Evolutionary conservation across 192 early-diverging fungal genomes (phyloP), one percentile per base, ranked within the genome.

Genomic region (Thoreauomyces humboldtii): DNA sequence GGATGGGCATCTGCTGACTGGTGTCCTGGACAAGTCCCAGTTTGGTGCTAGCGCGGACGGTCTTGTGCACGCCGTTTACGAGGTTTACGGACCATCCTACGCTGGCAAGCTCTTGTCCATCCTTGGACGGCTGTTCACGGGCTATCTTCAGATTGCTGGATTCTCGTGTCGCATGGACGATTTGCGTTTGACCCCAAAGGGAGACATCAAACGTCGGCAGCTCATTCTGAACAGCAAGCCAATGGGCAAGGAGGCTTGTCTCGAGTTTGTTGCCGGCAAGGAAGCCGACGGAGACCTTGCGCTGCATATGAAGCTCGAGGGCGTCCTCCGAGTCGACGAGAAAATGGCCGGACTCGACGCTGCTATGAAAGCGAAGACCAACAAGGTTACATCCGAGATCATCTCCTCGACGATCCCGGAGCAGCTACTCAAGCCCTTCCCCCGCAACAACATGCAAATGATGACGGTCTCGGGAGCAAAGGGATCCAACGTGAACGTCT

Each of bases 101-200:
- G 94, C 97, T 2, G 95, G 94, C 9, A 87, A 90, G 61, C 81
- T 98, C 48, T 82, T 99, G 59, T 91, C 91, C 67, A 89, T 92
- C 35, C 81, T 98, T 32, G 87, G 92, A 32, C 88, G 94, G 31
- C 71, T 99, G 52, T 96, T 99, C 75, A 89, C 93, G 14, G 80
- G 81, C 29, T 97, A 93, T 73, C 78, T 92, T 12, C 95, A 97
- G 72, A 80, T 84, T 56, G 85, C 81, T 55, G 97, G 92, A 21
- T 99, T 98, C 72, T 88, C 89, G 44, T 99, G 97, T 77, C 87
- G 97, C 60, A 96, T 99, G 93, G 95, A 98, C 70, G 97, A 99
- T 86, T 82, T 99, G 79, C 76, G 83, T 42, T 79, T 99, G 31
- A 98, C 88, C 22, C 69, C 69, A 7, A 81, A 89, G 69, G 97